These are phyloP conservation scores for Knoxia roxburghii DNA, from an alignment of 257 asterid species.

Conservation along the genomic window DNA sequence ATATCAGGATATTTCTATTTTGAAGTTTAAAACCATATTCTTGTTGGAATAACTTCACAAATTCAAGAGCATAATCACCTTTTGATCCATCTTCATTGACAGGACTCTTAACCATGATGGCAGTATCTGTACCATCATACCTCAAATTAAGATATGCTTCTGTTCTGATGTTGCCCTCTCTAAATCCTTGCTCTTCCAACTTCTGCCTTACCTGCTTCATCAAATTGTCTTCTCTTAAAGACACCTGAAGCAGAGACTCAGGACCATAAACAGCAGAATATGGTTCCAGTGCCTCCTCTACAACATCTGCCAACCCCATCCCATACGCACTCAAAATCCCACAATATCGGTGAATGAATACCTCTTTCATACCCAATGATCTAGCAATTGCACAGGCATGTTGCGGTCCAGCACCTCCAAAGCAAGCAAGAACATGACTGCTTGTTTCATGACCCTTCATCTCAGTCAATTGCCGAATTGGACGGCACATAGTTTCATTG, in stretches of 20 bases:
- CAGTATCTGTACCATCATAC: constrained; percentile 94
- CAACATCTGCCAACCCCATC: constrained; percentile 98
- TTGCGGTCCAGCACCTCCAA: constrained; percentile 99
- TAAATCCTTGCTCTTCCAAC: constrained; percentile 72
- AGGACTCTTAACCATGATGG: constrained; percentile 75
- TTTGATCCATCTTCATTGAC: constrained; percentile 45
- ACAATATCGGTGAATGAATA: constrained; percentile 77
- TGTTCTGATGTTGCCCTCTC: constrained; percentile 57
- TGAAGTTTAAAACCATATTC: constrained; percentile 94
- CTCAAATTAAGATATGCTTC: constrained; percentile 81
- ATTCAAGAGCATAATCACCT: constrained; percentile 77
- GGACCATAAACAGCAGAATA: constrained; percentile 75
- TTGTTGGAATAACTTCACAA: constrained; percentile 66
- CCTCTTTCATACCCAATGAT: constrained; percentile 95
- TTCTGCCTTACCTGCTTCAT: constrained; percentile 52
- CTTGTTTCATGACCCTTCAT: constrained; percentile 97
- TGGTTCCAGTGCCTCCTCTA: constrained; percentile 92
- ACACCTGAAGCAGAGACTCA: constrained; percentile 60
- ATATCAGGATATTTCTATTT: constrained; percentile 63
- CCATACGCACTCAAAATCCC: constrained; percentile 97
- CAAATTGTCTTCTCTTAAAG: constrained; percentile 54
- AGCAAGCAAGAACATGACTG: constrained; percentile 93
- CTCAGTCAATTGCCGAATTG: constrained; percentile 88
- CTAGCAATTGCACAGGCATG: constrained; percentile 98
- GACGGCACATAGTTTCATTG: constrained; percentile 97